Percentiles rank a stretch among this genome's conserved stretches.
Conservation (phyloP, 2,329 filamentous ascomycete genomes). For the Arthrobotrys sphaeroides region DNA sequence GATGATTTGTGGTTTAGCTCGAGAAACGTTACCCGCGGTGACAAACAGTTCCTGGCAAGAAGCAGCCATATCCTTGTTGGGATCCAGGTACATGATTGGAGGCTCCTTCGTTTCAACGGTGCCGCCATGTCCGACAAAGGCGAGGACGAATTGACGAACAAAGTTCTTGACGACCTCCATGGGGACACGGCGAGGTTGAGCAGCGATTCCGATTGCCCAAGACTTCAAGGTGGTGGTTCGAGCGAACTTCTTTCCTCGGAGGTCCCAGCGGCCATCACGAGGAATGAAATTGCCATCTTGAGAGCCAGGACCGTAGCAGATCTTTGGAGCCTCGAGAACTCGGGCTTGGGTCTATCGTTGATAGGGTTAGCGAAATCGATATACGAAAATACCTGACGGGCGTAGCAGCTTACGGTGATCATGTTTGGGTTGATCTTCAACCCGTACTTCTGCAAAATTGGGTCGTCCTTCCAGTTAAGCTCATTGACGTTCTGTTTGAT, state of each 20-base stretch:
- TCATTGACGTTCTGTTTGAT: constrained; percentile 75
- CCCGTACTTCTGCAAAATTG: constrained; percentile 76
- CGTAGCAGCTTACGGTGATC: constrained; percentile 63
- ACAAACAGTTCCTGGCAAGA: constrained; percentile 69
- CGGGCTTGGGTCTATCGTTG: constrained; percentile 70
- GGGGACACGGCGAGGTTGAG: constrained; percentile 66
- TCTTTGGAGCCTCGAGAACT: constrained; percentile 74
- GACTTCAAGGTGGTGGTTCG: constrained; percentile 72
- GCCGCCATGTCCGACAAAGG: constrained; percentile 72
- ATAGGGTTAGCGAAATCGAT: constrained; percentile 39
- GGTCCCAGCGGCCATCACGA: constrained; percentile 80
- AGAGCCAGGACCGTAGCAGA: constrained; percentile 69
- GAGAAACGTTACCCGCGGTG: constrained; percentile 66
- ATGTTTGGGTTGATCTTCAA: constrained; percentile 74
- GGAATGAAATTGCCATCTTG: constrained; percentile 54
- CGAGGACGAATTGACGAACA: constrained; percentile 70
- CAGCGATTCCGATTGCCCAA: constrained; percentile 75
- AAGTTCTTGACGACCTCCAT: constrained; percentile 66
- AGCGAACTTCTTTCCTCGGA: constrained; percentile 82
- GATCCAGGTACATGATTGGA: constrained; percentile 62
- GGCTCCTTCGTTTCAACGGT: constrained; percentile 65
- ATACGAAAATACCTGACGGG: neutral
- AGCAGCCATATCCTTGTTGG: constrained; percentile 64
- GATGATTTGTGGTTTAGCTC: constrained; percentile 75
- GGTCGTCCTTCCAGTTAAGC: constrained; percentile 75